Conservation (phyloP, 495 filamentous ascomycete species). For the Podospora sp. region DNA sequence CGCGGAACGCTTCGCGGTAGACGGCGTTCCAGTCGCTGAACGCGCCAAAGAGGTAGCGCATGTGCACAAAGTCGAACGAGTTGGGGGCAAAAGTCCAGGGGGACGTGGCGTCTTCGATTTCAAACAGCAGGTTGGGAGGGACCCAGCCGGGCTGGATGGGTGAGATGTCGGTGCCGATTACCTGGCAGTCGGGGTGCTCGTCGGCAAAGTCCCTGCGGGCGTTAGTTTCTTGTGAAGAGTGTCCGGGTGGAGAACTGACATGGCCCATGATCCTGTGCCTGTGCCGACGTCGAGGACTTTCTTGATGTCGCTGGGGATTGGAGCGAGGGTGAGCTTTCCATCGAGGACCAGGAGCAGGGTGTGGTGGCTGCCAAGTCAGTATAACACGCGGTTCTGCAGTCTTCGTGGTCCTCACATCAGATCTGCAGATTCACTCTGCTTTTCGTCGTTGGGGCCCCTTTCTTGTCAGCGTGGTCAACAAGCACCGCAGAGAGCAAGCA, state of each 20-base stretch:
- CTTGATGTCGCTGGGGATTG: slow-evolving; percentile 48
- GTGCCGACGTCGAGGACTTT: slow-evolving; percentile 67
- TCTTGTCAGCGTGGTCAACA: no score
- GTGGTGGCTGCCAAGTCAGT: slow-evolving; percentile 35
- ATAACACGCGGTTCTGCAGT: neutral
- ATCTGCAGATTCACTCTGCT: slow-evolving; percentile 44
- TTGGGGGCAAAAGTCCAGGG: slow-evolving; percentile 51
- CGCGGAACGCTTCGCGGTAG: slow-evolving; percentile 36
- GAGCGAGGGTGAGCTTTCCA: slow-evolving; percentile 60
- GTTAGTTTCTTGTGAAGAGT: slow-evolving; percentile 7
- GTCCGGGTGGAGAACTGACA: slow-evolving; percentile 29
- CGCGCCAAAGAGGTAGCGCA: slow-evolving; percentile 53
- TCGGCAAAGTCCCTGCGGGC: slow-evolving; percentile 47
- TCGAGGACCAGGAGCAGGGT: slow-evolving; percentile 47
- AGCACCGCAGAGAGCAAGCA: no score
- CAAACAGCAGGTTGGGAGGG: slow-evolving; percentile 53
- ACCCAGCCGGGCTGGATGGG: slow-evolving; percentile 57
- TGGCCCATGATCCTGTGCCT: slow-evolving; percentile 53
- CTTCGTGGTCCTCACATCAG: slow-evolving; percentile 46
- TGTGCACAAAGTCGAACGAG: slow-evolving; percentile 63
- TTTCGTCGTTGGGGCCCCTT: slow-evolving; percentile 43
- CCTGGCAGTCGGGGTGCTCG: slow-evolving; percentile 50
- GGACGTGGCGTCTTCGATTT: slow-evolving; percentile 53
- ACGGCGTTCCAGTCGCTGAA: slow-evolving; percentile 57
- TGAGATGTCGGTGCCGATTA: slow-evolving; percentile 66